These are phyloP conservation scores for Penicillium subrubescens DNA, from an alignment of 495 filamentous ascomycete genomes.

Conservation along the genomic window DNA sequence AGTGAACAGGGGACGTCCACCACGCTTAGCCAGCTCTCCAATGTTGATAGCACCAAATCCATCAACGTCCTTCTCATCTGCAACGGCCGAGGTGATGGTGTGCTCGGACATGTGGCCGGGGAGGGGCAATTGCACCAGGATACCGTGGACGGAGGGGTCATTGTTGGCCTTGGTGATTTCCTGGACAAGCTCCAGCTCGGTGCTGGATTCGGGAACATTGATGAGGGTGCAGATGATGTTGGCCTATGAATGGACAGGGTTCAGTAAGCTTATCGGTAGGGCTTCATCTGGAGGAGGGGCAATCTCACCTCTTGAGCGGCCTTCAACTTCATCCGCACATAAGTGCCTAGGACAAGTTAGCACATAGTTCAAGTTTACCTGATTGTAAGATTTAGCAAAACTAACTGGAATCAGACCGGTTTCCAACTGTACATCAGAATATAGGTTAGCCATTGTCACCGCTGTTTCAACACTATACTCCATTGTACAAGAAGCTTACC, in stretches of 20 bases:
- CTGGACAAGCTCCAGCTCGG: constrained; percentile 83
- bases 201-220: constrained; percentile 77
- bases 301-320: constrained; percentile 81
- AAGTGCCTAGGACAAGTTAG: constrained; percentile 68
- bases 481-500: constrained; percentile 51
- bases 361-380: constrained; percentile 6
- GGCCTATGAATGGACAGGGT: constrained; percentile 54
- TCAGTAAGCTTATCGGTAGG: constrained; percentile 10
- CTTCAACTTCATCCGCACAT: constrained; percentile 99
- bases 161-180: constrained; percentile 81
- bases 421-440: constrained; percentile 61
- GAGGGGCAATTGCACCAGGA: constrained; percentile 90
- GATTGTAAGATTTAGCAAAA: constrained; percentile 15
- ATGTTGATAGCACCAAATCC: constrained; percentile 94
- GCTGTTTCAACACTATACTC: background rate
- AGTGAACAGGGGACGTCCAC: constrained; percentile 81
- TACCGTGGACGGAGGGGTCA: constrained; percentile 84
- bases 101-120: constrained; percentile 89
- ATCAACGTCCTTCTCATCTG: constrained; percentile 96
- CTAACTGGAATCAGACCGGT: constrained; percentile 90
- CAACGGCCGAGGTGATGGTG: constrained; percentile 82
- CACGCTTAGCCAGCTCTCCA: constrained; percentile 92
- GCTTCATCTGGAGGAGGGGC: background rate
- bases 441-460: constrained; percentile 13
- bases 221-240: constrained; percentile 85